Conservation (phyloP, 352 stramenopile species). For the Peronospora destructor region DNA sequence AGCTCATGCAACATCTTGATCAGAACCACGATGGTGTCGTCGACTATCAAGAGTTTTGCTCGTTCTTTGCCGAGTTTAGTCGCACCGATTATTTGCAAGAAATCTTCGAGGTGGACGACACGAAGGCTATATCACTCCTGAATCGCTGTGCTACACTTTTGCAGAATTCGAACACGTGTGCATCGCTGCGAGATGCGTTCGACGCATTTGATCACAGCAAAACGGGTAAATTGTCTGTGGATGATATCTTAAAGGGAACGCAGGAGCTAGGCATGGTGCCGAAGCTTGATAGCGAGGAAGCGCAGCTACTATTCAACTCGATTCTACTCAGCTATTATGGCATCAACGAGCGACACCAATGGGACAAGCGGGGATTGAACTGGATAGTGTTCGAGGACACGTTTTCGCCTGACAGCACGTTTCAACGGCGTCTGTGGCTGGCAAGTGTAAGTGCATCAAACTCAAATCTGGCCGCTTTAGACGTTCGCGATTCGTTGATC, state of each 20-base stretch:
- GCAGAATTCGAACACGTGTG: slow-evolving; percentile 35
- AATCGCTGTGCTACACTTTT: slow-evolving; percentile 57
- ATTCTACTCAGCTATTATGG: slow-evolving; percentile 67
- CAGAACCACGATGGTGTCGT: slow-evolving; percentile 87
- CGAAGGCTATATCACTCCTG: slow-evolving; percentile 59
- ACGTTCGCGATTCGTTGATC: slow-evolving; percentile 18
- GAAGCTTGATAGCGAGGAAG: slow-evolving; percentile 38
- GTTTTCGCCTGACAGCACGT: slow-evolving; percentile 63
- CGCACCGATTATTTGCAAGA: slow-evolving; percentile 63
- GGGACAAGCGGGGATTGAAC: slow-evolving; percentile 40
- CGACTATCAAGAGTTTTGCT: slow-evolving; percentile 85
- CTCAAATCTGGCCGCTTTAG: slow-evolving; percentile 33
- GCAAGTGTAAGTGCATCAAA: slow-evolving; percentile 52
- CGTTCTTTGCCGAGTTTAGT: slow-evolving; percentile 80
- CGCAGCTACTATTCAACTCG: slow-evolving; percentile 48
- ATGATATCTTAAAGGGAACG: slow-evolving; percentile 49
- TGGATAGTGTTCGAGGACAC: slow-evolving; percentile 78
- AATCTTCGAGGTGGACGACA: slow-evolving; percentile 71
- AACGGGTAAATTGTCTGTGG: slow-evolving; percentile 33
- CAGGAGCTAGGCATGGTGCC: slow-evolving; percentile 46
- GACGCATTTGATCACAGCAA: slow-evolving; percentile 38
- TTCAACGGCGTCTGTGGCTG: slow-evolving; percentile 54
- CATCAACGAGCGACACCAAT: slow-evolving; percentile 34
- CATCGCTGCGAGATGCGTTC: slow-evolving; percentile 52
- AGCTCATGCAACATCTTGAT: slow-evolving; percentile 90